Percentiles rank a stretch among this genome's conserved stretches.
Conservation (phyloP, 2,329 filamentous ascomycete species). For the Diaporthe batatas region DNA sequence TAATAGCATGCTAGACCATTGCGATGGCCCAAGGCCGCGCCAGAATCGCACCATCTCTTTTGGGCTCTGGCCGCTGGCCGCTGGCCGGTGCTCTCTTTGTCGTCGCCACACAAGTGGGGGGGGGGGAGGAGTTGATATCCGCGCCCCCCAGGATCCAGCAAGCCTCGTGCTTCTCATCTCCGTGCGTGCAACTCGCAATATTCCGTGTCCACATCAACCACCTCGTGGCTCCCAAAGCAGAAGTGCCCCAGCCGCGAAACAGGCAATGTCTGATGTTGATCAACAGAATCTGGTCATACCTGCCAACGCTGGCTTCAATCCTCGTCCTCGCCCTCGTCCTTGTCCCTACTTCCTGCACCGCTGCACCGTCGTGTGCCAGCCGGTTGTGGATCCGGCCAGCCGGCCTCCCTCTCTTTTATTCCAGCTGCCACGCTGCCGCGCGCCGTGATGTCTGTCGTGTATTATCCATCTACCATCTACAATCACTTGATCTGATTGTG, state of each 20-base stretch:
- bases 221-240: conserved; percentile 8
- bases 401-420: neutral
- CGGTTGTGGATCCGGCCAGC: conserved; percentile 11
- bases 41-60: conserved; percentile 35
- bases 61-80: conserved; percentile 17
- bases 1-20: conserved; percentile 20
- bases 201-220: conserved; percentile 23
- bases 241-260: neutral
- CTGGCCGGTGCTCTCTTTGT: neutral
- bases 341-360: no score
- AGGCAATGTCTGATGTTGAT: conserved; percentile 12
- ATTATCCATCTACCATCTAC: neutral
- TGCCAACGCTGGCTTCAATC: neutral
- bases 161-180: conserved; percentile 28
- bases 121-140: conserved; percentile 30
- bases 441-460: neutral
- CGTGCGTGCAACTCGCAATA: conserved; percentile 17
- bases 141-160: conserved; percentile 8
- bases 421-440: neutral
- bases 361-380: conserved; percentile 14
- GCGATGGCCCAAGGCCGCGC: conserved; percentile 1
- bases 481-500: neutral
- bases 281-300: conserved; percentile 4
- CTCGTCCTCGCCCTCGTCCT: no score
- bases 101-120: conserved; percentile 27